phyloP scores from a whole-genome alignment of 1,284 basidiomycete species.

The Sporisorium exsertum region DNA sequence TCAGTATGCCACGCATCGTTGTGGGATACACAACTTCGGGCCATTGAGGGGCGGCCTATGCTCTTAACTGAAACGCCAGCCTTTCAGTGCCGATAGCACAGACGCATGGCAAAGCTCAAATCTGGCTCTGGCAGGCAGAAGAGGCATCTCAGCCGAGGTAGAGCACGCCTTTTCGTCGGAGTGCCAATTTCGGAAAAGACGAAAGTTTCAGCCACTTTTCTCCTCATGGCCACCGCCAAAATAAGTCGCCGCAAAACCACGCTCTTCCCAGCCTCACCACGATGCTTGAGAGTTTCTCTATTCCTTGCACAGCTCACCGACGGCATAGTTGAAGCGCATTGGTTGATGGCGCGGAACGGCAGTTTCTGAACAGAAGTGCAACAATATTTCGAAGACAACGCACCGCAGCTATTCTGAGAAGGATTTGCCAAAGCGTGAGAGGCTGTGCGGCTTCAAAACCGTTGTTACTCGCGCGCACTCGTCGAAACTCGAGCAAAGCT shows the following conservation, averaged over 20 bases:
- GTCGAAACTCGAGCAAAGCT: background rate
- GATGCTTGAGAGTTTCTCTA: background rate
- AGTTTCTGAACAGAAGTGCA: background rate
- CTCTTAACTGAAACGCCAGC: background rate
- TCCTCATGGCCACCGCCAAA: background rate
- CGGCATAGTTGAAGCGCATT: background rate
- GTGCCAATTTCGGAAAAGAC: background rate
- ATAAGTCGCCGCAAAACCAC: conserved; percentile 3
- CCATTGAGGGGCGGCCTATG: background rate
- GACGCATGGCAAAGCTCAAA: conserved; percentile 2
- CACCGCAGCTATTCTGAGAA: background rate
- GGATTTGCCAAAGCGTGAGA: background rate
- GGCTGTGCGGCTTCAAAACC: background rate
- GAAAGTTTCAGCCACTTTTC: background rate
- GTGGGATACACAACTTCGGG: background rate
- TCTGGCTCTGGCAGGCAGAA: background rate
- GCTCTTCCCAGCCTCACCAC: background rate
- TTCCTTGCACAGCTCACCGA: background rate
- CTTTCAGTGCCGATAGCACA: background rate
- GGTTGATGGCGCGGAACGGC: background rate
- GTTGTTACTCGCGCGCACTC: background rate
- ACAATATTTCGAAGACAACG: background rate
- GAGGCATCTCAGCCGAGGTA: background rate
- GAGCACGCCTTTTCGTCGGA: background rate
- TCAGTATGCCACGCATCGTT: background rate